Conservation (phyloP, 495 filamentous ascomycete genomes). For the Hypoxylon subgilvum region DNA sequence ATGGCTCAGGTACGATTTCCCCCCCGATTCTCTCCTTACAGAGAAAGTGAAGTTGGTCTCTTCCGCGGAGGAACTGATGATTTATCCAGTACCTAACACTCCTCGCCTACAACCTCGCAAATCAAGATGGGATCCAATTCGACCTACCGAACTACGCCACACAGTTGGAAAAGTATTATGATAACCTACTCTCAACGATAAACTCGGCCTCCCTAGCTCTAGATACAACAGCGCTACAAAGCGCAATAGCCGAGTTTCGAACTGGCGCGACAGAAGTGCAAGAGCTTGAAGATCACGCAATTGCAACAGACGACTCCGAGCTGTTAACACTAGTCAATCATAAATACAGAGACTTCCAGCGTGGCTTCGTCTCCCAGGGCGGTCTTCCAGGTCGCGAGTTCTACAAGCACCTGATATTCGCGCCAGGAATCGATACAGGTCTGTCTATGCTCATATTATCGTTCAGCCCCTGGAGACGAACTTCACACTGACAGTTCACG, state of each 20-base stretch:
- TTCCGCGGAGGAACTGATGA: no score
- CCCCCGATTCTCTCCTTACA: conserved; percentile 46
- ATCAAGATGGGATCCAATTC: conserved; percentile 75
- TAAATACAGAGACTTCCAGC: conserved; percentile 75
- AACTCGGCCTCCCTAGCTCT: conserved; percentile 49
- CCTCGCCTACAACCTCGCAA: conserved; percentile 75
- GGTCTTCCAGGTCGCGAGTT: conserved; percentile 81
- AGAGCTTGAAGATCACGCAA: conserved; percentile 62
- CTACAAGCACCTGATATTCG: conserved; percentile 85
- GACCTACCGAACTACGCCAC: conserved; percentile 72
- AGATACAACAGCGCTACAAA: conserved; percentile 40
- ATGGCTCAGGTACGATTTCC: conserved; percentile 59
- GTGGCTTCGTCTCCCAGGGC: conserved; percentile 73
- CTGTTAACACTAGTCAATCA: conserved; percentile 66
- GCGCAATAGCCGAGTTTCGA: conserved; percentile 56
- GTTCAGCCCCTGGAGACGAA: conserved; percentile 44
- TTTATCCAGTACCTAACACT: conserved; percentile 71
- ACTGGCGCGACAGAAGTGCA: conserved; percentile 62
- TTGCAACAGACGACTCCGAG: conserved; percentile 67
- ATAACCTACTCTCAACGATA: conserved; percentile 60
- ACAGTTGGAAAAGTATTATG: conserved; percentile 64
- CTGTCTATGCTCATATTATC: conserved; percentile 63
- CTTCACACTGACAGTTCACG: background rate
- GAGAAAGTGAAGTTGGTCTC: background rate
- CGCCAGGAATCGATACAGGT: conserved; percentile 62